Evolutionary conservation across 768 basidiomycete species (phyloP).

Genomic region (Boletus subcaerulescens): DNA sequence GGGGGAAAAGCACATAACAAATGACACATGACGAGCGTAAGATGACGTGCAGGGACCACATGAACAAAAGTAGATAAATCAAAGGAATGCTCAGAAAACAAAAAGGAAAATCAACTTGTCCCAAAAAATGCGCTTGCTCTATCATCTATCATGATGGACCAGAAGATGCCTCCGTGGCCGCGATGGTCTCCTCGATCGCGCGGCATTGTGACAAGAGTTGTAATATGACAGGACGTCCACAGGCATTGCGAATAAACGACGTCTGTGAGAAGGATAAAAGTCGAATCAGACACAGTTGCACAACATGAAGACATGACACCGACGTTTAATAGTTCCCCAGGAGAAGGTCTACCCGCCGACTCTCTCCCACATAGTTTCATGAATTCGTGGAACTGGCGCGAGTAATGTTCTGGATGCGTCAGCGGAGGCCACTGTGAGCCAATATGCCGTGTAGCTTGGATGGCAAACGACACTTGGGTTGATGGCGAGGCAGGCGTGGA

Average conservation of each 20-base stretch:
- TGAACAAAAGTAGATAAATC: not conserved
- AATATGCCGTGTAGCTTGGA: conserved; percentile 43
- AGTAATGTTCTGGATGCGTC: conserved; percentile 54
- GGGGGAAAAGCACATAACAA: too few species aligned
- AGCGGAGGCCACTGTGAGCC: conserved; percentile 66
- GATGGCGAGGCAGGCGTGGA: conserved; percentile 36
- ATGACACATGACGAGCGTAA: not conserved
- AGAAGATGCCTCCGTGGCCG: conserved; percentile 11
- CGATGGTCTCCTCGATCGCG: conserved; percentile 52
- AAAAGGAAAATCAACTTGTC: not conserved
- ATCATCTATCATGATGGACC: not conserved
- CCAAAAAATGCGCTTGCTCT: not conserved
- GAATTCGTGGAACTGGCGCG: conserved; percentile 72
- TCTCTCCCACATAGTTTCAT: conserved; percentile 64
- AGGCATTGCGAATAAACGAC: conserved; percentile 63
- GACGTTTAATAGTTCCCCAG: conserved; percentile 59
- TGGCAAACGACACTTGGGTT: conserved; percentile 19
- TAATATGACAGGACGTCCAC: conserved; percentile 63
- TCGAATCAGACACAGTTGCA: not conserved
- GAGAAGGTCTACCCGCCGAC: conserved; percentile 49
- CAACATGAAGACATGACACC: conserved; percentile 13
- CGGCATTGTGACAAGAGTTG: conserved; percentile 66
- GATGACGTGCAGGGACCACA: not conserved
- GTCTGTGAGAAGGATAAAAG: conserved; percentile 36
- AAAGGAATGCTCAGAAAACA: not conserved